Percentiles rank a stretch among this genome's conserved stretches.
Evolutionary conservation across 805 yeast genomes (phyloP).

Genomic region (Candida coquimbonensis): DNA sequence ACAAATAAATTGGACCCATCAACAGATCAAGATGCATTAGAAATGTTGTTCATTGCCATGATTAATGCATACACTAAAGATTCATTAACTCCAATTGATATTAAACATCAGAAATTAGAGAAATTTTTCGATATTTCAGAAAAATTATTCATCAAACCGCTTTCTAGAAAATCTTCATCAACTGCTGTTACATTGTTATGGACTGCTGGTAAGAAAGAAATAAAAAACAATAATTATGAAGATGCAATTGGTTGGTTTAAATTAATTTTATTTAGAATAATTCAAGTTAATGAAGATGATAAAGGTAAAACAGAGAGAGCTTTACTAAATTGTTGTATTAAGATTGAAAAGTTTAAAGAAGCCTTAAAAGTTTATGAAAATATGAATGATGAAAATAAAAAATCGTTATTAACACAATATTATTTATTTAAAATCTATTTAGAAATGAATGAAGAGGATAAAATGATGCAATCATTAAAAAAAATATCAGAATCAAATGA

Average conservation of each 20-base stretch:
- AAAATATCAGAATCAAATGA: slow-evolving; percentile 29
- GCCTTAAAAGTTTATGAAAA: slow-evolving; percentile 18
- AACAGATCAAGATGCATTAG: slow-evolving; percentile 18
- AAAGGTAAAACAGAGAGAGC: slow-evolving; percentile 32
- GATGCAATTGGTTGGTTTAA: slow-evolving; percentile 24
- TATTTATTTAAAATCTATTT: slow-evolving; percentile 24
- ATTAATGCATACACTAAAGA: slow-evolving; percentile 24
- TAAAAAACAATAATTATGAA: slow-evolving; percentile 17
- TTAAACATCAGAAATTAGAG: slow-evolving; percentile 18
- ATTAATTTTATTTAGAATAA: slow-evolving; percentile 20
- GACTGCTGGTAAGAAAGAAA: slow-evolving; percentile 30
- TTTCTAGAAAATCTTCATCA: slow-evolving; percentile 26
- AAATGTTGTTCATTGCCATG: slow-evolving; percentile 22
- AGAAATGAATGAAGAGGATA: slow-evolving; percentile 10
- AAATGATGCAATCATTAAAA: slow-evolving; percentile 23
- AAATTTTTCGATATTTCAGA: slow-evolving; percentile 24
- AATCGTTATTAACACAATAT: slow-evolving; percentile 26
- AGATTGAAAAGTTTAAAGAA: slow-evolving; percentile 14
- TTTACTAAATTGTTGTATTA: slow-evolving; percentile 24
- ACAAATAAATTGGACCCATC: slow-evolving; percentile 25
- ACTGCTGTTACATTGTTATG: slow-evolving; percentile 31
- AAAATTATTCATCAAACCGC: slow-evolving; percentile 17
- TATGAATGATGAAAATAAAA: slow-evolving; percentile 21
- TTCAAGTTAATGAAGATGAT: slow-evolving; percentile 24
- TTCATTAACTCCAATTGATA: slow-evolving; percentile 17